Evolutionary conservation across 2,329 filamentous ascomycete genomes (phyloP), one percentile per base, ranked within the genome.

Genomic region (Neonectria ditissima): DNA sequence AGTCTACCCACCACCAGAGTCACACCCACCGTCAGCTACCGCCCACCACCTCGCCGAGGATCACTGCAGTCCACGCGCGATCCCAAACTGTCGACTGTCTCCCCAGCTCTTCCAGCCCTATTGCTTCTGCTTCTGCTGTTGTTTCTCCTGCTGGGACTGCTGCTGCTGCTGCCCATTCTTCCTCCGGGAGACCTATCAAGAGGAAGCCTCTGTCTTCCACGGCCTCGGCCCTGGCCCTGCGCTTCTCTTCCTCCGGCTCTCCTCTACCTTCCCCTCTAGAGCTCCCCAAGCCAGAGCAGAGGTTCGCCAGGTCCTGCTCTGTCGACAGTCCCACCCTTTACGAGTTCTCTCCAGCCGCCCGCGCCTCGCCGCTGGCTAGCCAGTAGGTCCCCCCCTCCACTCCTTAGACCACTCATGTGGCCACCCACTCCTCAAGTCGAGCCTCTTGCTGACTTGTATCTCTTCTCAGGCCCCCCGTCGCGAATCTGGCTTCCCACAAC

Each of bases 251-350:
- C 37, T 72, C 73, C 22, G 67, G 66, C 43, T 73, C 68, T 37
- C 54, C 68, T 50, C 55, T 73, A n/a, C 72, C 73, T 10, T 76
- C 78, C 39, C 77, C 72, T 52, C 75, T 79, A 55, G 80, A 82
- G 63, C 77, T 85, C 22, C 79, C 81, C 44, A 80, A 80, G 65
- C 84, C 86, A n/a, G 83, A 84, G 51, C 81, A 83, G 65, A 78
- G 86, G 53, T 87, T 86, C 73, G 81, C 81, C n/a, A 81, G 87
- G 65, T 83, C 84, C 32, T 84, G 78, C 69, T 85, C 86, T 14
- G 75, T 88, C 58, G 87, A 89, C 75, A 89, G 87, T 74, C 87
- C 87, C 65, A 89, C 86, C 32, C 78, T 89, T 52, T 89, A 89
- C 83, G 85, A 88, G 72, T 88, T 87, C 70, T 83, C 84, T 44